A percentile compares a stretch with the other conserved stretches of the same genome.
These are phyloP conservation scores for Phyllosticta citribraziliensis DNA, from an alignment of 2,329 filamentous ascomycete species.

Conservation along the genomic window DNA sequence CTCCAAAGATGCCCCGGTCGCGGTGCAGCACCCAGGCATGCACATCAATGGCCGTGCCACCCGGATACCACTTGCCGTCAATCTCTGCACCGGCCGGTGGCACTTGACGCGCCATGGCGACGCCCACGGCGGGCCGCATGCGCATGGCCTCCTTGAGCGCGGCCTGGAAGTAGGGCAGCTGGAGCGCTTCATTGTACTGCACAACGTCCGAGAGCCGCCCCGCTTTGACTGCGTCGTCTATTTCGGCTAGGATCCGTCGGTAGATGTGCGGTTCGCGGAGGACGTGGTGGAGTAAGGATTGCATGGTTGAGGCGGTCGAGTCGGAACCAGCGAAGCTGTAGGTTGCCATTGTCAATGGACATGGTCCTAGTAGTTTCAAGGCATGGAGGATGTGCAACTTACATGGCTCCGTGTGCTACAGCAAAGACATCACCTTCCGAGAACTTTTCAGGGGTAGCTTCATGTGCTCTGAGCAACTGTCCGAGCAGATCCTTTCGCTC, in stretches of 20 bases:
- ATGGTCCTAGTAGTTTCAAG: background rate
- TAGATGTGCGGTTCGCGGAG: constrained; percentile 22
- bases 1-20: constrained; percentile 29
- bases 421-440: constrained; percentile 4
- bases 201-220: constrained; percentile 14
- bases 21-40: constrained; percentile 36
- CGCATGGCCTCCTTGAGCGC: constrained; percentile 30
- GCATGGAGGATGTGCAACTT: background rate
- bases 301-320: constrained; percentile 23
- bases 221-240: background rate
- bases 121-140: constrained; percentile 26
- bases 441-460: background rate
- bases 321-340: constrained; percentile 28
- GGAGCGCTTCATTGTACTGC: constrained; percentile 13
- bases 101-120: constrained; percentile 19
- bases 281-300: constrained; percentile 26
- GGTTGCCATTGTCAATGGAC: background rate
- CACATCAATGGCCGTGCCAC: constrained; percentile 33
- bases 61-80: constrained; percentile 21
- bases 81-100: constrained; percentile 26
- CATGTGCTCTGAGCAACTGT: constrained; percentile 3
- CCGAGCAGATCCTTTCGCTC: constrained; percentile 1
- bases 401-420: constrained; percentile 5
- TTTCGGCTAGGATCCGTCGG: constrained; percentile 24
- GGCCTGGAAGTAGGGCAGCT: constrained; percentile 24